Evolutionary conservation across 2,329 filamentous ascomycete species (phyloP), one percentile per base, ranked within the genome.

Genomic region (Zymoseptoria tritici): DNA sequence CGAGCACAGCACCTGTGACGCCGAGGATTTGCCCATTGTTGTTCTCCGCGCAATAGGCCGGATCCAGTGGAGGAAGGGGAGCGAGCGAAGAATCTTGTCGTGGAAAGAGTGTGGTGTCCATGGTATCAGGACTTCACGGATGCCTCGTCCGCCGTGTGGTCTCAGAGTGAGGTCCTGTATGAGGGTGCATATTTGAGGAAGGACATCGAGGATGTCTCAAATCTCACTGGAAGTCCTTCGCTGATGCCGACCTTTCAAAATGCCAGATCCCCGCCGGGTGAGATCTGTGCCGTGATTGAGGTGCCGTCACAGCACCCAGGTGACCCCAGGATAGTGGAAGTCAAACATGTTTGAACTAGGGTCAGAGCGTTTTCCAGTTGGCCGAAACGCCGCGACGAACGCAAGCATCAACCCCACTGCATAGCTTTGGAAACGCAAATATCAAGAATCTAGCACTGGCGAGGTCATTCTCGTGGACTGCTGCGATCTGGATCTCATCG

Each of bases 41-140:
- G 64, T 57, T 66, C 36, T 65, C 66, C n/a, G 65, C 58, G 57
- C 67, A 65, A 50, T 67, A 68, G 11, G 59, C 66, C n/a, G 55
- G 58, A 51, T 55, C 52, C 26, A 62, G 59, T 9, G 63, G 62
- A 26, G 64, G 51, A 46, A 46, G 36, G 5, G 36, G 36, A 46
- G 36, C 9, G 36, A 46, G 36, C 13, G 36, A 42, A 13, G 36
- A 42, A 7, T 46, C 36, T n/a, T 46, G 36, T n/a, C 36, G 36
- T n/a, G 36, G 13, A 46, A 46, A 46, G 36, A 46, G 13, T n/a
- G 36, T 46, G 11, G 36, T n/a, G 36, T 46, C 36, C 36, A 46
- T 46, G 36, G 36, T 46, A 4, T 42, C 16, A 7, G 36, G 36
- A 7, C 36, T n/a, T 46, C 36, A 42, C 36, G 9, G 11, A 16